Base-by-base conservation (phyloP, 2,329 filamentous ascomycete genomes). In the Verticillium zaregamsianum region DNA sequence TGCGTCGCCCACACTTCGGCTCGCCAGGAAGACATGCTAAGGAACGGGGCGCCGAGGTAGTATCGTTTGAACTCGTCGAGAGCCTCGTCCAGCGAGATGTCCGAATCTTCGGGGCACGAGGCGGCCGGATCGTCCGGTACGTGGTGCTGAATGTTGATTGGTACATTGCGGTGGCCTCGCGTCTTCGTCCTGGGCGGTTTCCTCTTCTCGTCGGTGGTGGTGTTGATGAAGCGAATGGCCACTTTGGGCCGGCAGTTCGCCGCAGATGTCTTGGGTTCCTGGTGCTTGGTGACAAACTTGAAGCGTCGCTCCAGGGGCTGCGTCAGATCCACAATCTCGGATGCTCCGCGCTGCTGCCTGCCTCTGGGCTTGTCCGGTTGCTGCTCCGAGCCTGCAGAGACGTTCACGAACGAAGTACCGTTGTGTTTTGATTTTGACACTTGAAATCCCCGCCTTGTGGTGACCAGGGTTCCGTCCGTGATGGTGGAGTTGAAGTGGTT, bases 351-450 rank as follows among this genome's bases (percentile, higher is more conserved):
- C 20, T n/a, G 12, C n/a, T n/a, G n/a, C 23, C n/a, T 52, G 5
- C 23, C 3, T 15, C 2, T 14, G 14, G 11, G 4, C 45, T 25
- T 4, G 9, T 23, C 5, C 20, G 45, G 12, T 25, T 23, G 31
- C 8, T 37, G 58, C 45, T 32, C 60, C 15, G 67, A 52, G 11
- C 65, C 59, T 12, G 64, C 62, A 23, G 67, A 66, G n/a, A 73
- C 63, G 64, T 78, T 77, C 61, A 77, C 76, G 61, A 78, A 78
- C 5, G 73, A 75, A 25, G 70, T 69, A 35, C 75, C 75, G 61
- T 75, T 72, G 64, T 76, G 73, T 64, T 74, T 77, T 60, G 76
- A 72, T 64, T 76, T 75, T 25, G 75, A 75, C 14, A 78, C 74
- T 63, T 76, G 74, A 55, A 78, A 68, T 9, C 76, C 76, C 35